phyloP scores from a whole-genome alignment of 768 basidiomycete genomes.

The Podaxis sp. region DNA sequence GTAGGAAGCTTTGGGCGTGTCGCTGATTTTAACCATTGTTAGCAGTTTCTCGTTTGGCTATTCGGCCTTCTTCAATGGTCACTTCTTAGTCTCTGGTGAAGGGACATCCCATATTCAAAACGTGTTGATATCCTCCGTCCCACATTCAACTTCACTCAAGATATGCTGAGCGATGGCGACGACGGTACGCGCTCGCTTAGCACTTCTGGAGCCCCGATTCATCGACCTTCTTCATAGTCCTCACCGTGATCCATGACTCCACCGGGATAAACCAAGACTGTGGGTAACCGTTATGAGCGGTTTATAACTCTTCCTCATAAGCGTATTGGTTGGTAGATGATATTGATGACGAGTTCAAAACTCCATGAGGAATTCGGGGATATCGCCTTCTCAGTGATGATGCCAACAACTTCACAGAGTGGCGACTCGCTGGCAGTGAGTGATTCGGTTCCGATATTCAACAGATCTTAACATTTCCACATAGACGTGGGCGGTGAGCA shows the following conservation, averaged over 20 bases:
- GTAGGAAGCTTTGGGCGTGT: background rate
- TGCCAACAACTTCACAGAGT: conserved; percentile 25
- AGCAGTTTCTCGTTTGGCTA: conserved; percentile 41
- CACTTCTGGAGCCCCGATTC: background rate
- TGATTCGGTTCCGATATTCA: background rate
- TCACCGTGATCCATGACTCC: conserved; percentile 31
- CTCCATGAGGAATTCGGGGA: conserved; percentile 64
- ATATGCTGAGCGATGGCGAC: conserved; percentile 23
- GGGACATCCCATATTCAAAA: conserved; percentile 29
- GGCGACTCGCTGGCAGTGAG: conserved; percentile 38
- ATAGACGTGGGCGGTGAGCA: conserved; percentile 34
- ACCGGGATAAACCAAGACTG: conserved; percentile 34
- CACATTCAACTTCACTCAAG: conserved; percentile 29
- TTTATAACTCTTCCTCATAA: background rate
- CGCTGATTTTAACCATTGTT: background rate
- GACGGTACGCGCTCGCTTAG: conserved; percentile 18
- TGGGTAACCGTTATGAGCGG: conserved; percentile 10
- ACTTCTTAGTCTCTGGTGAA: conserved; percentile 37
- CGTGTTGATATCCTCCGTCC: conserved; percentile 28
- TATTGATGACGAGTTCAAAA: conserved; percentile 42
- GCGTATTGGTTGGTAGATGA: conserved; percentile 18
- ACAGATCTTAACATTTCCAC: background rate
- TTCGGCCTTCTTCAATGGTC: conserved; percentile 37
- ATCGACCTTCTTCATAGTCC: conserved; percentile 17
- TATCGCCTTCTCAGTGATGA: conserved; percentile 41